Conservation (phyloP, 768 basidiomycete genomes). For the Lentinula edodes region DNA sequence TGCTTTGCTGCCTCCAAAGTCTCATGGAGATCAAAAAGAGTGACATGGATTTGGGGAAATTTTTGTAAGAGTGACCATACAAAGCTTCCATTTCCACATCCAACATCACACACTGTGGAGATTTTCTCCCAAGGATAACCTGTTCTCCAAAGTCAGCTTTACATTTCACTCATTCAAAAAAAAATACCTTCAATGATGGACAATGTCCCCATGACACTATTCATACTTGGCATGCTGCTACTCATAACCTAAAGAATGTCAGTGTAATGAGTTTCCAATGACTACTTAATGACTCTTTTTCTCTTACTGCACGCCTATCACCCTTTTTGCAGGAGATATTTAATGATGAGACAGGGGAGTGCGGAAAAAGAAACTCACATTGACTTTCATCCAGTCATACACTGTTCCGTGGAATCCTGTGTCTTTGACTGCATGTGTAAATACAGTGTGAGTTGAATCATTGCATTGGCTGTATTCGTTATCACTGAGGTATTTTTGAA, state of each 20-base stretch:
- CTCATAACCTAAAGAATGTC: background rate
- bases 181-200: background rate
- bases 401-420: slow-evolving; percentile 17
- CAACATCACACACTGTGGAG: slow-evolving; percentile 26
- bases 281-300: no score
- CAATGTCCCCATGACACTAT: slow-evolving; percentile 17
- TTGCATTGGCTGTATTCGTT: slow-evolving; percentile 12
- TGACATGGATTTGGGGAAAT: slow-evolving; percentile 23
- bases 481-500: slow-evolving; percentile 23
- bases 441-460: slow-evolving; percentile 14
- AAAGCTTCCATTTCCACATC: slow-evolving; percentile 26
- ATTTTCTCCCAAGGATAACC: slow-evolving; percentile 18
- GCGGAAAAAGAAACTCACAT: slow-evolving; percentile 10
- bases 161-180: no score
- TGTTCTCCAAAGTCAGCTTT: no score
- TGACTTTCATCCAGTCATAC: slow-evolving; percentile 19
- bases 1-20: slow-evolving; percentile 15
- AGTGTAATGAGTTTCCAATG: no score
- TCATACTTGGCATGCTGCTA: slow-evolving; percentile 15
- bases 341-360: no score
- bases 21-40: slow-evolving; percentile 25
- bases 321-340: no score
- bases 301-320: no score
- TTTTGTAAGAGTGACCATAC: slow-evolving; percentile 21
- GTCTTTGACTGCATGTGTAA: slow-evolving; percentile 16